These are phyloP conservation scores for Leucoagaricus sp. DNA, from an alignment of 1,284 basidiomycete species.

Conservation along the genomic window DNA sequence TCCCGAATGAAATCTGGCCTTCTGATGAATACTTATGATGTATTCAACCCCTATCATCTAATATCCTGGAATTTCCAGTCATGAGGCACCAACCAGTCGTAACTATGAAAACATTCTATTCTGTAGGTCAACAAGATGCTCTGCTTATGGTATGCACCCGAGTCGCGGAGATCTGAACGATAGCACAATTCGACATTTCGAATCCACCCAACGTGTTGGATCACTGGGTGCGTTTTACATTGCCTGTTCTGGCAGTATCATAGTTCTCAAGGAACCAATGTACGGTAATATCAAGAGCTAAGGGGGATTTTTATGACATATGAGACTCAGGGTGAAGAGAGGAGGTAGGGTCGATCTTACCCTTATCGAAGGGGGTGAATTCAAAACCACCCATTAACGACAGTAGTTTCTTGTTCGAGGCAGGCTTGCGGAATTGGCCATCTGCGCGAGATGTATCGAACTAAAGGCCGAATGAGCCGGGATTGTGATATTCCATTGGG, in stretches of 20 bases:
- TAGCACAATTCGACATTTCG: constrained; percentile 1
- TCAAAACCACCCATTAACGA: constrained; percentile 71
- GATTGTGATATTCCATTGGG: constrained; percentile 21
- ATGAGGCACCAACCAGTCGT: constrained; percentile 2
- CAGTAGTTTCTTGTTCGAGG: constrained; percentile 85
- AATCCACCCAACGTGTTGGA: not conserved
- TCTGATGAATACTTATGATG: not conserved
- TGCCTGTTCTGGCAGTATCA: constrained; percentile 60
- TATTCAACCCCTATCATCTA: not conserved
- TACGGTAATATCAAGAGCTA: constrained; percentile 71
- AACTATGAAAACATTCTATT: not conserved
- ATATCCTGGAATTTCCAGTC: constrained; percentile 1
- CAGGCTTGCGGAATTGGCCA: constrained; percentile 91
- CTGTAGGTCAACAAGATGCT: not conserved
- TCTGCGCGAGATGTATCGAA: constrained; percentile 75
- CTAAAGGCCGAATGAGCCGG: constrained; percentile 25
- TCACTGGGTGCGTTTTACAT: constrained; percentile 7
- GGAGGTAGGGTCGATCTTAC: constrained; percentile 37
- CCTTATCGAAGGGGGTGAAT: constrained; percentile 84
- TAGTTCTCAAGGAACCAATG: constrained; percentile 83
- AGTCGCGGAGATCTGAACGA: not conserved
- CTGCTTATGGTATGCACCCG: not conserved
- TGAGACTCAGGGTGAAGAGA: not conserved
- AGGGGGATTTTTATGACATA: constrained; percentile 2
- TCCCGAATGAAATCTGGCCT: not conserved